Evolutionary conservation across 2,329 filamentous ascomycete species (phyloP).

Genomic region (Colletotrichum tropicicola): DNA sequence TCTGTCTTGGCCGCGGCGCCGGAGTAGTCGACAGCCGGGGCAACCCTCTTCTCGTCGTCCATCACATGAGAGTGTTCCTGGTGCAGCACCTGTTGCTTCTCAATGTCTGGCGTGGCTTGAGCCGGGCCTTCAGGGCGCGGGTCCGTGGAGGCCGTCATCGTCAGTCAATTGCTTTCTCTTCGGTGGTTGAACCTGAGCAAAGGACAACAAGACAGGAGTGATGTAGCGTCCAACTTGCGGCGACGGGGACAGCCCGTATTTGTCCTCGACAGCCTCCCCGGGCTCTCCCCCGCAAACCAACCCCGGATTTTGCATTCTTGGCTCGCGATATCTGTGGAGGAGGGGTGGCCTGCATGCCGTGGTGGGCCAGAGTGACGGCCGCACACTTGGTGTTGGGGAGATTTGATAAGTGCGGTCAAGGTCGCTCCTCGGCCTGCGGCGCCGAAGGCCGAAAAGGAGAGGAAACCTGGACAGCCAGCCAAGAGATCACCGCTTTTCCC

Average conservation of each 20-base stretch:
- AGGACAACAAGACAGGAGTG: neutral
- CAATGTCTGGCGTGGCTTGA: neutral
- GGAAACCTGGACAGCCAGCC: neutral
- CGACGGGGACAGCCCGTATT: neutral
- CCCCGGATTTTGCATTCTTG: slow-evolving; percentile 25
- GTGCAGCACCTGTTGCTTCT: slow-evolving; percentile 25
- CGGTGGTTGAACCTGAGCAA: too few relatives aligned
- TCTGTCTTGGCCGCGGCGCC: slow-evolving; percentile 49
- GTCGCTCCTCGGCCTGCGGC: neutral
- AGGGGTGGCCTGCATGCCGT: neutral
- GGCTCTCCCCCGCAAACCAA: slow-evolving; percentile 14
- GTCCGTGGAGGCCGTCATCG: slow-evolving; percentile 1
- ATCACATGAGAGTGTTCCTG: slow-evolving; percentile 16
- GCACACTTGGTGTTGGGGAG: neutral
- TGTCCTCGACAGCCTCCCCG: neutral
- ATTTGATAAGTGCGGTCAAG: neutral
- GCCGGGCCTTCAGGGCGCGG: neutral
- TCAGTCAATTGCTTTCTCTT: neutral
- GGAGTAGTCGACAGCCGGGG: slow-evolving; percentile 41
- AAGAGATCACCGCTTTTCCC: neutral
- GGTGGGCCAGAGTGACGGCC: neutral
- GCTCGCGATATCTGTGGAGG: slow-evolving; percentile 12
- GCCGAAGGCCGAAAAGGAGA: slow-evolving; percentile 6
- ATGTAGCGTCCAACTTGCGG: neutral
- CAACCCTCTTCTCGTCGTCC: slow-evolving; percentile 11